phyloP scores from a whole-genome alignment of 2,329 filamentous ascomycete species.

The Neonectria faginata region DNA sequence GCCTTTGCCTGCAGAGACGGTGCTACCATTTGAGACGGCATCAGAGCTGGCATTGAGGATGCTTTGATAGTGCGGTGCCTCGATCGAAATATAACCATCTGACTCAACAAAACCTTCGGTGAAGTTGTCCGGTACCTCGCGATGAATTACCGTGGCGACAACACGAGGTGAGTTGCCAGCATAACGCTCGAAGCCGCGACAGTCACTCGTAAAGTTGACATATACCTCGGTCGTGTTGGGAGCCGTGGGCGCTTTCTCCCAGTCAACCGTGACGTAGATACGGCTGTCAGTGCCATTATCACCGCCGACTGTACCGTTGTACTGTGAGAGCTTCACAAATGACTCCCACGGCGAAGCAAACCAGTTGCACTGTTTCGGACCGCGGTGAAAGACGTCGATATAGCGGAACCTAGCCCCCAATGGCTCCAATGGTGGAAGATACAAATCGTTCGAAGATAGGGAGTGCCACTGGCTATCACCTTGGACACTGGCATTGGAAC shows the following conservation, averaged over 20 bases:
- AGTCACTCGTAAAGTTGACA: slow-evolving; percentile 64
- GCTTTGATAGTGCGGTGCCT: slow-evolving; percentile 64
- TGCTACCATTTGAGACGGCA: background rate
- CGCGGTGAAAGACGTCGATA: slow-evolving; percentile 53
- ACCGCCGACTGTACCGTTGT: slow-evolving; percentile 47
- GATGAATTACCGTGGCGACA: slow-evolving; percentile 66
- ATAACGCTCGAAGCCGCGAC: slow-evolving; percentile 56
- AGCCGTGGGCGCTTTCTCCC: slow-evolving; percentile 52
- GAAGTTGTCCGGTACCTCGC: slow-evolving; percentile 63
- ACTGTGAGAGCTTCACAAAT: slow-evolving; percentile 48
- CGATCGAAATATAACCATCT: slow-evolving; percentile 67
- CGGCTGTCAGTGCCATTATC: slow-evolving; percentile 47
- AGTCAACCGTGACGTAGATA: slow-evolving; percentile 49
- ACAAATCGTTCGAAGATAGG: slow-evolving; percentile 54
- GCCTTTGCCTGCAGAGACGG: slow-evolving; percentile 45
- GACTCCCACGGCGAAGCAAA: slow-evolving; percentile 47
- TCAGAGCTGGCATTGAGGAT: slow-evolving; percentile 45
- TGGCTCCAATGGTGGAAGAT: slow-evolving; percentile 48
- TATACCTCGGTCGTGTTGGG: slow-evolving; percentile 59
- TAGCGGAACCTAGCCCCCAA: slow-evolving; percentile 49
- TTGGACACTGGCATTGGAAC: slow-evolving; percentile 50
- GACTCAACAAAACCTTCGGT: slow-evolving; percentile 71
- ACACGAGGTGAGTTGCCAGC: slow-evolving; percentile 57
- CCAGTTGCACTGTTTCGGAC: slow-evolving; percentile 49
- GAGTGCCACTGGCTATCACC: slow-evolving; percentile 64